Conservation (phyloP, 495 filamentous ascomycete species). For the Filosporella fistucella region DNA sequence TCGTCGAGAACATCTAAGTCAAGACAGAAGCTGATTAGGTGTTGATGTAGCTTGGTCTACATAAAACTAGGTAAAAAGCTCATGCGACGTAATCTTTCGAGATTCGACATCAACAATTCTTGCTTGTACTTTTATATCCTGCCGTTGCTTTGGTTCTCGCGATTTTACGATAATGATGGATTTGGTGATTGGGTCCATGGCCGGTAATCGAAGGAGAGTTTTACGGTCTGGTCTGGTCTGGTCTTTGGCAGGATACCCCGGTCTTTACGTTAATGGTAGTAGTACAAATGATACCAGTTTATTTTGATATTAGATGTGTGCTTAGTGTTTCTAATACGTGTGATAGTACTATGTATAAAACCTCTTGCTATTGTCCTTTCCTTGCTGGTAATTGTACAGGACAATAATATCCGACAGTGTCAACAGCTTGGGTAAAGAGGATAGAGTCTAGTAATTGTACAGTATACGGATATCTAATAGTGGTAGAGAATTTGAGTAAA, state of each 20-base stretch:
- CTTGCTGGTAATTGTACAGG: too few species aligned
- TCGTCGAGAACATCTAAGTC: conserved; percentile 82
- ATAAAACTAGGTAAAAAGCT: conserved; percentile 10
- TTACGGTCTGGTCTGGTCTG: not conserved
- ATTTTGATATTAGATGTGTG: not conserved
- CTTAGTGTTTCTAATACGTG: not conserved
- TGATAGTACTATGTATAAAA: not conserved
- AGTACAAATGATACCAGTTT: conserved; percentile 13
- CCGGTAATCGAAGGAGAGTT: not conserved
- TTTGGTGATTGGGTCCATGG: not conserved
- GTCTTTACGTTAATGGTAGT: conserved; percentile 9
- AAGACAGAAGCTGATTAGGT: conserved; percentile 17
- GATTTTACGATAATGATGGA: conserved; percentile 6
- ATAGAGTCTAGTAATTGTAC: too few species aligned
- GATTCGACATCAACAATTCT: not conserved
- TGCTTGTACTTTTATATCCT: conserved; percentile 19
- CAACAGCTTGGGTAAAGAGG: too few species aligned
- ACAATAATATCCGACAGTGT: too few species aligned
- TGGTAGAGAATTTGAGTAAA: too few species aligned
- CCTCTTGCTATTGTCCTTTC: too few species aligned
- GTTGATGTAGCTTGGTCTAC: conserved; percentile 23
- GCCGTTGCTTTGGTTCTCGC: conserved; percentile 1
- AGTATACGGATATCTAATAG: too few species aligned
- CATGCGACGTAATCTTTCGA: not conserved
- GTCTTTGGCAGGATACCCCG: conserved; percentile 13